Evolutionary conservation across 192 early-diverging fungal genomes (phyloP).

Genomic region (Umbelopsis vinacea): DNA sequence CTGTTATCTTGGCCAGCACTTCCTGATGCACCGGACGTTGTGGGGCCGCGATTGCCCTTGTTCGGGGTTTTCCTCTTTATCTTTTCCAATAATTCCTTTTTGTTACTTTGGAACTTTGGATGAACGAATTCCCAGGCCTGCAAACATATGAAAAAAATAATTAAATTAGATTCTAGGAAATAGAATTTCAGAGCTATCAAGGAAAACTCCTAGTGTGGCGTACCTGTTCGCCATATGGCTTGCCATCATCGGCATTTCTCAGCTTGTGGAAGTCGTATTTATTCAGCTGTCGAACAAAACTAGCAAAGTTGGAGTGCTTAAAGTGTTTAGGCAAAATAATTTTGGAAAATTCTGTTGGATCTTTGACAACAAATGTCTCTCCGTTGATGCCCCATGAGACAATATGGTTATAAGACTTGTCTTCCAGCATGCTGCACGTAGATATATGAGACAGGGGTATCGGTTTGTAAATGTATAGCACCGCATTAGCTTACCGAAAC

Average conservation of each 20-base stretch:
- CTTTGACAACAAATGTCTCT: constrained; percentile 72
- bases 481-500: constrained; percentile 16
- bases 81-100: constrained; percentile 56
- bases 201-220: background rate
- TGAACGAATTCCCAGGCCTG: constrained; percentile 74
- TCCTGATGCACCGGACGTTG: background rate
- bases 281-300: constrained; percentile 78
- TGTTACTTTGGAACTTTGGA: constrained; percentile 65
- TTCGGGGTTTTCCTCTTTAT: constrained; percentile 50
- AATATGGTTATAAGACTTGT: constrained; percentile 56
- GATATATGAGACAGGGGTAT: background rate
- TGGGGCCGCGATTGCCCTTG: constrained; percentile 19
- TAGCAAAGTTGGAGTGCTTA: constrained; percentile 74
- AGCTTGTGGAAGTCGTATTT: constrained; percentile 83
- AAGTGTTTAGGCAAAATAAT: constrained; percentile 68
- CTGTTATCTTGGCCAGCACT: background rate
- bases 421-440: constrained; percentile 67
- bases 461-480: background rate
- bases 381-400: constrained; percentile 68
- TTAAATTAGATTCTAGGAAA: background rate
- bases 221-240: constrained; percentile 62
- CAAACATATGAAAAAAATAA: background rate
- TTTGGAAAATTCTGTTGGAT: constrained; percentile 72
- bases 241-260: constrained; percentile 54
- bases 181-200: background rate